These are phyloP conservation scores for Ophiostoma sp. DNA, from an alignment of 2,329 filamentous ascomycete genomes.

Conservation along the genomic window DNA sequence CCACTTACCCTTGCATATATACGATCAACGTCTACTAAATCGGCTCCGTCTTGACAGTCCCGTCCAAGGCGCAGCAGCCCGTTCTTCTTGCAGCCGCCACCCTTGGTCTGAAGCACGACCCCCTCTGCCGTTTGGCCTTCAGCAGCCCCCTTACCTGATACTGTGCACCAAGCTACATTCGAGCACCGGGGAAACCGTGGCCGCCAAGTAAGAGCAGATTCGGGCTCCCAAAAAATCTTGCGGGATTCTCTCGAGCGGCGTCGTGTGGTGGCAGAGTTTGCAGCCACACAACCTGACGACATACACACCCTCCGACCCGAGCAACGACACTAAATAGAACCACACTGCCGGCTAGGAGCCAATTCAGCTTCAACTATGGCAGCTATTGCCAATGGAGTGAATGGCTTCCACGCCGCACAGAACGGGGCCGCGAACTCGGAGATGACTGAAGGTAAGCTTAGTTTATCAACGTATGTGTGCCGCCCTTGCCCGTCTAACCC, in stretches of 20 bases:
- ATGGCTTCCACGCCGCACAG: background rate
- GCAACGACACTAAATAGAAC: background rate
- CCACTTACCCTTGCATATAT: background rate
- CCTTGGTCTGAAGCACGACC: background rate
- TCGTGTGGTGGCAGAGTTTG: background rate
- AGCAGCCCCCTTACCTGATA: no score
- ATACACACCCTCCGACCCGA: background rate
- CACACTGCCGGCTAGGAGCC: background rate
- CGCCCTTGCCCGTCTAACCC: background rate
- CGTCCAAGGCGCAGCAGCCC: background rate
- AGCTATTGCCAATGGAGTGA: background rate
- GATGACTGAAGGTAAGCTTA: constrained; percentile 22
- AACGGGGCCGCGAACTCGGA: background rate
- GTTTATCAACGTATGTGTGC: background rate
- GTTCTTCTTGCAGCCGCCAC: background rate
- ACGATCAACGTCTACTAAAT: background rate
- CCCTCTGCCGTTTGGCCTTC: no score
- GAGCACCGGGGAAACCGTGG: no score
- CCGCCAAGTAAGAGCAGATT: background rate
- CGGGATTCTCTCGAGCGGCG: background rate
- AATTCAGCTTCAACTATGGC: background rate
- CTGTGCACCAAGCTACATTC: no score
- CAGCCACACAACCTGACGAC: background rate
- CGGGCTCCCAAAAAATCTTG: background rate
- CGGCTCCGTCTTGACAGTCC: background rate